phyloP scores from a whole-genome alignment of 768 basidiomycete genomes.

The Phylloporus rhodoxanthus region DNA sequence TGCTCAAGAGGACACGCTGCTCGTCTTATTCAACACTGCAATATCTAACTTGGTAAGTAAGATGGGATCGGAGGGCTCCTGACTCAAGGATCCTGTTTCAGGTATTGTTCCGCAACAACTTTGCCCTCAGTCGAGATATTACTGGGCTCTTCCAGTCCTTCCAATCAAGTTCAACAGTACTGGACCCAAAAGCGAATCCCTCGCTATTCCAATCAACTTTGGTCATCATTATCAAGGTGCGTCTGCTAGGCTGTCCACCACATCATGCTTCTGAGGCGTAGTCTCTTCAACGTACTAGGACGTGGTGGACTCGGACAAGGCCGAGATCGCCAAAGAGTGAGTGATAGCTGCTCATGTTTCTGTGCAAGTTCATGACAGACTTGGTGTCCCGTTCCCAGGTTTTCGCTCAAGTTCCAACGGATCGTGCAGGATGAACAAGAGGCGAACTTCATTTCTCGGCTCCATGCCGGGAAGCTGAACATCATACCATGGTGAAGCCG shows the following conservation, averaged over 20 bases:
- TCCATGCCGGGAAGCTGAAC: conserved; percentile 49
- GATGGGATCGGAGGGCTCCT: conserved; percentile 4
- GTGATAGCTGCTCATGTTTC: conserved; percentile 4
- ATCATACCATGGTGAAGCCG: conserved; percentile 51
- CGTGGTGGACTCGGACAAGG: conserved; percentile 56
- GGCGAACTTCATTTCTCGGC: conserved; percentile 55
- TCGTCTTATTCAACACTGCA: conserved; percentile 61
- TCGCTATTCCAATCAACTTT: conserved; percentile 54
- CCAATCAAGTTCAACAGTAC: conserved; percentile 50
- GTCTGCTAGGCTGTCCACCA: background rate
- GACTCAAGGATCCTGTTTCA: conserved; percentile 13
- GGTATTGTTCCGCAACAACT: conserved; percentile 64
- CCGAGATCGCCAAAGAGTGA: conserved; percentile 54
- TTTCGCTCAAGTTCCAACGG: conserved; percentile 51
- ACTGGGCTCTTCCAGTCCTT: conserved; percentile 57
- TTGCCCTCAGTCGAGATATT: conserved; percentile 55
- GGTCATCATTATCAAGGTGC: conserved; percentile 58
- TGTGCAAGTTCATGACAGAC: background rate
- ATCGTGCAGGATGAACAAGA: conserved; percentile 60
- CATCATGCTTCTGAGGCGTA: background rate
- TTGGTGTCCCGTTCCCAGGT: conserved; percentile 29
- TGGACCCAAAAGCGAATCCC: conserved; percentile 55
- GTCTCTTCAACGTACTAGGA: conserved; percentile 37
- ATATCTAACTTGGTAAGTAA: conserved; percentile 56
- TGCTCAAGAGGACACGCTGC: conserved; percentile 55